Percentiles rank a stretch among this genome's conserved stretches.
Conservation (phyloP, 495 filamentous ascomycete species). For the Penicillium desertorum region DNA sequence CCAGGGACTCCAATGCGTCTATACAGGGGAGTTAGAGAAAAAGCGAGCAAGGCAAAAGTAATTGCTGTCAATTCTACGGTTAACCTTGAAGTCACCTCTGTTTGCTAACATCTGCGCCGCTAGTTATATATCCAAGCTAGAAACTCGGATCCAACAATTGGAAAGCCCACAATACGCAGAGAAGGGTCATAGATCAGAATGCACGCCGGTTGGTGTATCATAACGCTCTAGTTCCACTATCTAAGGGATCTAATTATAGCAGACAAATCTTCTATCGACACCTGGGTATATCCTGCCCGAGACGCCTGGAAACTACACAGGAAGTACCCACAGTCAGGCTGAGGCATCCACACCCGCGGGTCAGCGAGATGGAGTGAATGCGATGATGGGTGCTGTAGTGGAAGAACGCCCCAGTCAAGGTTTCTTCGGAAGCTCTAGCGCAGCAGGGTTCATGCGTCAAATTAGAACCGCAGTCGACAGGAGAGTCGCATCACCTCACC, state of each 20-base stretch:
- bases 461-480: slow-evolving; percentile 40
- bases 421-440: slow-evolving; percentile 41
- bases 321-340: background rate
- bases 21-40: slow-evolving; percentile 37
- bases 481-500: slow-evolving; percentile 27
- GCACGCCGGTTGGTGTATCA: slow-evolving; percentile 17
- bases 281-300: background rate
- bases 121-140: slow-evolving; percentile 33
- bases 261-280: slow-evolving; percentile 6
- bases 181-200: slow-evolving; percentile 9
- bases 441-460: slow-evolving; percentile 41
- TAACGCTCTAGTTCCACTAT: background rate
- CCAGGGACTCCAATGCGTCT: slow-evolving; percentile 26
- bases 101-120: background rate
- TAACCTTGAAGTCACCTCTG: background rate
- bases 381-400: slow-evolving; percentile 42
- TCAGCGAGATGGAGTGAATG: slow-evolving; percentile 33
- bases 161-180: slow-evolving; percentile 21
- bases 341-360: background rate
- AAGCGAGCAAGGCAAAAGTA: slow-evolving; percentile 32
- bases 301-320: slow-evolving; percentile 1
- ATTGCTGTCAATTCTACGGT: background rate
- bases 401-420: slow-evolving; percentile 37
- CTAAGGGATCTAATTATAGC: background rate
- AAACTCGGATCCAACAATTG: slow-evolving; percentile 33